Percentiles rank a stretch among this genome's conserved stretches.
phyloP scores from a whole-genome alignment of 1,284 basidiomycete species.

The Puccinia horiana region DNA sequence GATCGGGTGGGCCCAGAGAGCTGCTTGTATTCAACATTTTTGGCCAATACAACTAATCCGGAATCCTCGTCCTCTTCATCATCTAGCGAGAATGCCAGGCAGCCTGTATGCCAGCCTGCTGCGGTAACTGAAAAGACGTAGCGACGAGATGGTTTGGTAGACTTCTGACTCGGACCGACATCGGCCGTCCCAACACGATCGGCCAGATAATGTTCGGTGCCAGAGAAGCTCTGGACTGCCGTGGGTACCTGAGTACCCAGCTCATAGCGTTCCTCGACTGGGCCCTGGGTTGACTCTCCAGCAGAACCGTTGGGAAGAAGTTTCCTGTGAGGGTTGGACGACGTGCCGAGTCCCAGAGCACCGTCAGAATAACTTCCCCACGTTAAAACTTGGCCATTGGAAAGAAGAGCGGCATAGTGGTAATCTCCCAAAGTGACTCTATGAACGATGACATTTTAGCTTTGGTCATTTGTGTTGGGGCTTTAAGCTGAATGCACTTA shows the following conservation, averaged over 20 bases:
- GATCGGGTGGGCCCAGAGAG: neutral
- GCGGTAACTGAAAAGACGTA: slow-evolving; percentile 41
- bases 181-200: neutral
- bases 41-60: slow-evolving; percentile 26
- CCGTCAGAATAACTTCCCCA: slow-evolving; percentile 45
- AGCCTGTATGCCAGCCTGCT: slow-evolving; percentile 46
- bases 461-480: neutral
- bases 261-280: neutral
- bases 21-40: neutral
- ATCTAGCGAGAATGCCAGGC: slow-evolving; percentile 34
- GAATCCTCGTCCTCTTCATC: slow-evolving; percentile 40
- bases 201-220: slow-evolving; percentile 15
- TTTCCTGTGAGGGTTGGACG: slow-evolving; percentile 20
- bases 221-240: slow-evolving; percentile 36
- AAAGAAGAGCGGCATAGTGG: slow-evolving; percentile 38
- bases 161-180: neutral
- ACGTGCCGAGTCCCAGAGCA: slow-evolving; percentile 29
- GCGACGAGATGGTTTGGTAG: neutral
- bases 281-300: neutral
- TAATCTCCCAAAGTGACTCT: slow-evolving; percentile 43
- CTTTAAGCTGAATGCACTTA: neutral
- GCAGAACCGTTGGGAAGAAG: neutral
- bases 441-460: slow-evolving; percentile 1
- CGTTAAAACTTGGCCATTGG: slow-evolving; percentile 39
- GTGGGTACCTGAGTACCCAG: slow-evolving; percentile 14